Evolutionary conservation across 176 grass and related monocot species (phyloP).

Genomic region (Rhynchospora breviuscula): DNA sequence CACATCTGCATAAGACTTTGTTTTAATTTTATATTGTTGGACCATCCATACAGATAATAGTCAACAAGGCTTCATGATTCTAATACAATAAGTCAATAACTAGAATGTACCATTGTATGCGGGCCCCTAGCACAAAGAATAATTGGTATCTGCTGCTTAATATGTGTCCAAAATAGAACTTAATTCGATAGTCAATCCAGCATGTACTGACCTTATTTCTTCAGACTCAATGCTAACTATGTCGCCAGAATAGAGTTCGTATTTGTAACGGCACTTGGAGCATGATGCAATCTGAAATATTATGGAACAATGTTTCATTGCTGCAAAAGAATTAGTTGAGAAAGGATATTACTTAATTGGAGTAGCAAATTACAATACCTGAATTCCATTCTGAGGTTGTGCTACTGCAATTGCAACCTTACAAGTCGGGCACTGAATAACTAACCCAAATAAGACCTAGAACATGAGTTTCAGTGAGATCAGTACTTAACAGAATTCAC

Average conservation of each 20-base stretch:
- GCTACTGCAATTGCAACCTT: slow-evolving; percentile 83
- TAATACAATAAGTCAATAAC: neutral
- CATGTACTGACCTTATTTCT: slow-evolving; percentile 75
- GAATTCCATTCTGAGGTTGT: slow-evolving; percentile 87
- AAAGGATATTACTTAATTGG: neutral
- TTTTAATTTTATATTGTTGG: slow-evolving; percentile 6
- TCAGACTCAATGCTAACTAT: slow-evolving; percentile 76
- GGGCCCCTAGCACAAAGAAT: neutral
- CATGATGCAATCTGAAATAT: slow-evolving; percentile 75
- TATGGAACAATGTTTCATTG: neutral
- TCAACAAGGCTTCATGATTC: neutral
- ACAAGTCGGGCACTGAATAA: slow-evolving; percentile 75
- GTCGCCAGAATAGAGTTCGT: slow-evolving; percentile 89
- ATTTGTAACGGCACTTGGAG: slow-evolving; percentile 87
- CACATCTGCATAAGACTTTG: slow-evolving; percentile 18
- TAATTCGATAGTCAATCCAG: slow-evolving; percentile 17
- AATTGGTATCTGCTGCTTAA: neutral
- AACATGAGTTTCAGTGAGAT: slow-evolving; percentile 27
- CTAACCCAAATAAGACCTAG: slow-evolving; percentile 74
- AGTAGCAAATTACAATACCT: slow-evolving; percentile 35
- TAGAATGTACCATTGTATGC: neutral
- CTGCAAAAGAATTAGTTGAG: neutral
- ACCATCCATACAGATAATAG: slow-evolving; percentile 24
- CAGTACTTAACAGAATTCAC: neutral
- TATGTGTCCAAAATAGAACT: neutral